Base-by-base conservation (phyloP, 192 early-diverging fungal species). In the Diversispora epigaea region DNA sequence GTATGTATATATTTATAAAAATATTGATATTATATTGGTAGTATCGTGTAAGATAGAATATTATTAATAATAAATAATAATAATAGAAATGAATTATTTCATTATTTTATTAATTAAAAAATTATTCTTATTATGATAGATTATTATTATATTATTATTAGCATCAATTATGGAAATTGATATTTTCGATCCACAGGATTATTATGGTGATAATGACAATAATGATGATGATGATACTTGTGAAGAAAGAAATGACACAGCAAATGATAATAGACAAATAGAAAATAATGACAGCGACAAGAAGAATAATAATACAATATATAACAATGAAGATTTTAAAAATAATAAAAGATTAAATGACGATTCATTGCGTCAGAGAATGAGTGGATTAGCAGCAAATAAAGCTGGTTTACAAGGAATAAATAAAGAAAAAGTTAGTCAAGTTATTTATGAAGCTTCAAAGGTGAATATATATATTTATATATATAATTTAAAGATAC, bases 391-490 rank as follows among this genome's bases (percentile, higher is more conserved):
- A 39, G 45, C 43, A 25, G 17, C 60, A 17, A 40, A 80, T 46
- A 82, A 86, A 79, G 86, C 85, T 15, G 87, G 87, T 8, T 66
- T 86, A 40, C 73, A 84, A 12, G 47, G 52, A 19, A 69, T 84
- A 2, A 80, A 86, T 72, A 85, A 82, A 55, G 78, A 84, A 7
- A 81, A 81, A 73, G 80, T 90, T n/a, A 80, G 87, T 71, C 57
- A 77, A 44, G 80, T 89, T 55, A 86, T 91, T 44, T 87, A 87
- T 60, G 89, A 91, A 54, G 77, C 80, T 10, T 88, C 89, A 9
- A 89, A 90, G 72, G 86, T 88, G 73, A 39, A 55, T 46, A 22
- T 47, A 50, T 67, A 41, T 50, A 65, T 63, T 47, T 46, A 22
- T 47, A 50, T 67, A 41, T 50, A 65, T 63, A 78, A n/a, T 32